Evolutionary conservation across 1,284 basidiomycete genomes (phyloP), one percentile per base, ranked within the genome.

Genomic region (Gomphus bonarii): DNA sequence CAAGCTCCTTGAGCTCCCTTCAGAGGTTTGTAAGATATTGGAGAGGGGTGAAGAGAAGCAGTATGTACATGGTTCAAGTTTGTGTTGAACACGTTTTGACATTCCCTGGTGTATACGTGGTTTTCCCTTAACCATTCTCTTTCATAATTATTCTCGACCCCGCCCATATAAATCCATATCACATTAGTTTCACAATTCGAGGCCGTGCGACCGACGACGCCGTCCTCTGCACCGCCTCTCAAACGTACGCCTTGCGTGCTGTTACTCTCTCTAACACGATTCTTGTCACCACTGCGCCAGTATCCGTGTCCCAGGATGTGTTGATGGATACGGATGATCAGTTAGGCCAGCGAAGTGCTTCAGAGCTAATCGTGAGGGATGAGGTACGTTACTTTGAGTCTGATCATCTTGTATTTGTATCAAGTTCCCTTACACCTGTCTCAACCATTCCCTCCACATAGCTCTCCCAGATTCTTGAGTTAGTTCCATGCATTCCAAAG

Each of bases 231-330:
- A 94, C 91, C 0, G 63, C 75, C 0, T 75, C 84, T 60, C 83
- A 80, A 66, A 97, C 93, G 0, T 97, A 87, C 67, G 68, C 79
- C 0, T 72, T 97, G 25, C 84, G 92, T 58, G 88, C 91, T 0
- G 84, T 97, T 8, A 76, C 80, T 3, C 74, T 95, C 49, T 95
- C 92, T 16, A 97, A 97, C 68, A 85, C 90, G 1, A 73, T 94
- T 36, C 75, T 91, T 12, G 78, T 95, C 48, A 75, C 87, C 54
- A 83, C 84, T 2, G 72, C 82, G 11, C 74, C 38, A 6, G n/a
- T 16, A 40, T n/a, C n/a, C 59, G 65, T 62, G 11, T 63, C 65
- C n/a, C 65, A 63, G 4, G 61, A 66, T 12, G 59, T 65, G 18
- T 66, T 67, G 30, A 58, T 65, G 25, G 69, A 69, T 10, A 52